phyloP scores from a whole-genome alignment of 495 filamentous ascomycete genomes.

The Baudoinia panamericana region DNA sequence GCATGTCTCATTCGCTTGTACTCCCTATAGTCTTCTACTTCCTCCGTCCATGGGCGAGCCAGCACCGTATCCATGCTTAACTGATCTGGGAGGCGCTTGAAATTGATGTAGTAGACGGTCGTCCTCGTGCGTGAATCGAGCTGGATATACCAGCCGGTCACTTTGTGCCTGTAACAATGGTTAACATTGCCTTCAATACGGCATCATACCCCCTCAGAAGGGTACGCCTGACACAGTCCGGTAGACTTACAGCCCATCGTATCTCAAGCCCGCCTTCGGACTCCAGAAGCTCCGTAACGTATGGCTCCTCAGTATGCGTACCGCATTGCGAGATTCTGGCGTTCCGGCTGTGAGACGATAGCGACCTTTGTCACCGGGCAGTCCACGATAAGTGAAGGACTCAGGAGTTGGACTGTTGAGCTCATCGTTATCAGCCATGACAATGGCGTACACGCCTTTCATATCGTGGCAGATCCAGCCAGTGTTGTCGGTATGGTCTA shows the following conservation, averaged over 20 bases:
- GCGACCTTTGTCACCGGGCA: slow-evolving; percentile 21
- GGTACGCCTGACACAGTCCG: too few species aligned
- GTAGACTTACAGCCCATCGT: slow-evolving; percentile 30
- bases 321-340: slow-evolving; percentile 18
- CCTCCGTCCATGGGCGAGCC: slow-evolving; percentile 20
- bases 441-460: slow-evolving; percentile 27
- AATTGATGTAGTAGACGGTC: slow-evolving; percentile 24
- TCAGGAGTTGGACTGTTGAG: slow-evolving; percentile 11
- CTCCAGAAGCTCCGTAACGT: slow-evolving; percentile 24
- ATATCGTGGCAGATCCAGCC: slow-evolving; percentile 26
- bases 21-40: slow-evolving; percentile 31
- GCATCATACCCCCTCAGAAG: too few species aligned
- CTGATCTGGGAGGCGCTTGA: slow-evolving; percentile 22
- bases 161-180: slow-evolving; percentile 20
- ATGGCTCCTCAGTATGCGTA: slow-evolving; percentile 28
- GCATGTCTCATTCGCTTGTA: slow-evolving; percentile 28
- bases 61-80: slow-evolving; percentile 24
- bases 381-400: slow-evolving; percentile 24
- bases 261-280: slow-evolving; percentile 29
- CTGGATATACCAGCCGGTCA: slow-evolving; percentile 21
- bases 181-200: too few species aligned
- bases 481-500: slow-evolving; percentile 19
- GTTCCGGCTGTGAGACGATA: slow-evolving; percentile 25
- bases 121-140: slow-evolving; percentile 9
- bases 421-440: slow-evolving; percentile 27